Evolutionary conservation across 2,329 filamentous ascomycete species (phyloP).

Genomic region (Ceratocystis cacaofunesta): DNA sequence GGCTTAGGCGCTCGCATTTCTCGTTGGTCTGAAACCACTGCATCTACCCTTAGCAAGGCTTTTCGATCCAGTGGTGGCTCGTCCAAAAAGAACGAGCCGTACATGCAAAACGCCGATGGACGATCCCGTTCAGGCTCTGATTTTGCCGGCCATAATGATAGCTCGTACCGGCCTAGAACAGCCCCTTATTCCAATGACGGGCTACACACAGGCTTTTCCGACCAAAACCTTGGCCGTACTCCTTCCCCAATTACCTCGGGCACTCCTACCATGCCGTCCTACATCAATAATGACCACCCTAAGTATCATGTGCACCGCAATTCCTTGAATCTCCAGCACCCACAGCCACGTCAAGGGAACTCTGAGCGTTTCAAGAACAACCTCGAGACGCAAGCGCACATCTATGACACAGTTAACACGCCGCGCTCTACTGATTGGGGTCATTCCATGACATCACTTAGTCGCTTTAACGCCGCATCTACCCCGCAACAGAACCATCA

Average conservation of each 20-base stretch:
- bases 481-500: conserved; percentile 28
- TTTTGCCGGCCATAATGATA: conserved; percentile 50
- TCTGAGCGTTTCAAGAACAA: conserved; percentile 60
- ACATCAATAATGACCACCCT: conserved; percentile 48
- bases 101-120: conserved; percentile 20
- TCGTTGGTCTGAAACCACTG: conserved; percentile 91
- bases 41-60: conserved; percentile 69
- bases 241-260: conserved; percentile 21
- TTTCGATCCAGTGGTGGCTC: conserved; percentile 49
- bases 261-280: conserved; percentile 36
- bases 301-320: conserved; percentile 74
- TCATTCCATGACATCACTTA: conserved; percentile 43
- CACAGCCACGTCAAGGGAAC: conserved; percentile 59
- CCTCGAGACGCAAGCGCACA: conserved; percentile 56
- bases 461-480: conserved; percentile 34
- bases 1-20: conserved; percentile 81
- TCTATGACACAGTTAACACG: conserved; percentile 47
- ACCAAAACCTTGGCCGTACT: conserved; percentile 30
- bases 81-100: conserved; percentile 41
- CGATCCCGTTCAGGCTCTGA: conserved; percentile 69
- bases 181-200: conserved; percentile 46
- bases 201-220: conserved; percentile 41
- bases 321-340: conserved; percentile 65
- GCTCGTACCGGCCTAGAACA: conserved; percentile 33
- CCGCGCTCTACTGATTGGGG: conserved; percentile 48